Percentiles rank a stretch among this genome's conserved stretches.
phyloP scores from a whole-genome alignment of 2,329 filamentous ascomycete species.

The Alternaria consortialis region DNA sequence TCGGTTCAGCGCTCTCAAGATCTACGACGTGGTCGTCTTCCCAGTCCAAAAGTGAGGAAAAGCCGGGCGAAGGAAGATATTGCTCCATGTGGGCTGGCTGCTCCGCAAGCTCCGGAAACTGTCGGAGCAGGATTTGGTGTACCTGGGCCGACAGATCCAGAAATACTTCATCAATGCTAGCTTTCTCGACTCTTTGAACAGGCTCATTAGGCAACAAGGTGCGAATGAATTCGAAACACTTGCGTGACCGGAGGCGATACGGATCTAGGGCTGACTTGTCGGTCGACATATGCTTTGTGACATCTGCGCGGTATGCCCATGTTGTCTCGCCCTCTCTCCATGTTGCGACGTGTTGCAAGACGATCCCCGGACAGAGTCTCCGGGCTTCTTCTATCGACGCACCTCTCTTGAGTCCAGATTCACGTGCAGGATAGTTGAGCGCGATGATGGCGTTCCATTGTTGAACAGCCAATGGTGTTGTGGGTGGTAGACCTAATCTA shows the following conservation, averaged over 20 bases:
- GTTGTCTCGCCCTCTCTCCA: constrained; percentile 91
- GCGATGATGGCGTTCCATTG: constrained; percentile 97
- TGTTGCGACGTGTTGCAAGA: constrained; percentile 91
- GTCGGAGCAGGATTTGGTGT: constrained; percentile 74
- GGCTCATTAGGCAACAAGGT: constrained; percentile 69
- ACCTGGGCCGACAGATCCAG: constrained; percentile 88
- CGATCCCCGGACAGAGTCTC: constrained; percentile 83
- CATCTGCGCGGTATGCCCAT: constrained; percentile 90
- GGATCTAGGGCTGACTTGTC: constrained; percentile 96
- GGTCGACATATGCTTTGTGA: constrained; percentile 78
- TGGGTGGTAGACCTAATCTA: constrained; percentile 75
- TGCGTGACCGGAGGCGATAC: constrained; percentile 85
- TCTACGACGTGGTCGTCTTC: constrained; percentile 81
- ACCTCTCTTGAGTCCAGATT: constrained; percentile 80
- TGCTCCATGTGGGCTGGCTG: constrained; percentile 78
- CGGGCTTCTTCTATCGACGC: constrained; percentile 81
- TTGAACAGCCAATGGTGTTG: constrained; percentile 87
- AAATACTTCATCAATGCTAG: constrained; percentile 94
- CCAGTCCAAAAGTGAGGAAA: constrained; percentile 81
- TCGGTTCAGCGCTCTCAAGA: constrained; percentile 74
- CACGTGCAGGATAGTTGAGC: constrained; percentile 90
- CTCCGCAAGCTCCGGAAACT: constrained; percentile 76
- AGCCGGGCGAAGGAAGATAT: constrained; percentile 75
- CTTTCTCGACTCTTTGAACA: constrained; percentile 84
- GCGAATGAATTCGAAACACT: constrained; percentile 81